phyloP scores from a whole-genome alignment of 345 rosid species.

The Capsella bursapastoris region DNA sequence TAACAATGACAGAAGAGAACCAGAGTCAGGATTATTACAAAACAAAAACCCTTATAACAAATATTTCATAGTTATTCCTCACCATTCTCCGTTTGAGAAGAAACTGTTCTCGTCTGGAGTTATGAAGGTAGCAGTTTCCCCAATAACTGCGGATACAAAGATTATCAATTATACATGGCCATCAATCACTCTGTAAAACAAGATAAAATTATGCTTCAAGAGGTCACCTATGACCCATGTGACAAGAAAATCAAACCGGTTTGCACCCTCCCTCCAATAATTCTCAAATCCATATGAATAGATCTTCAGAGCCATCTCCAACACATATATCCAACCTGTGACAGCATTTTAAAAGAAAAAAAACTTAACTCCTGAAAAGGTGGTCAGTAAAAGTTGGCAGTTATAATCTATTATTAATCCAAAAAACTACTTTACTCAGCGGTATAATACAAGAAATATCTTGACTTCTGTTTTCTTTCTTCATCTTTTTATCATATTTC shows the following conservation, averaged over 20 bases:
- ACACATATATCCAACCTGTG: slow-evolving; percentile 94
- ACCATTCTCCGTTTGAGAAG: slow-evolving; percentile 98
- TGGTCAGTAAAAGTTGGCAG: neutral
- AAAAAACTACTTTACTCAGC: neutral
- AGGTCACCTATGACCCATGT: slow-evolving; percentile 84
- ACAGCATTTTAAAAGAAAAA: slow-evolving; percentile 24
- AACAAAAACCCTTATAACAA: slow-evolving; percentile 2
- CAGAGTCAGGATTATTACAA: slow-evolving; percentile 11
- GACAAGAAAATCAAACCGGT: slow-evolving; percentile 89
- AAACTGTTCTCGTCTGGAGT: slow-evolving; percentile 66
- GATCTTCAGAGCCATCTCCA: slow-evolving; percentile 94
- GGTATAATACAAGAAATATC: neutral
- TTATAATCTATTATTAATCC: slow-evolving; percentile 1
- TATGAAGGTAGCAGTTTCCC: slow-evolving; percentile 87
- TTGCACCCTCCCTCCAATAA: slow-evolving; percentile 97
- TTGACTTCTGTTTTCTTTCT: slow-evolving; percentile 10
- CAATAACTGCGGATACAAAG: slow-evolving; percentile 70
- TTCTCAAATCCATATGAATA: slow-evolving; percentile 85
- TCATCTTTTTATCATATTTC: neutral
- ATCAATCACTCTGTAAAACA: slow-evolving; percentile 14
- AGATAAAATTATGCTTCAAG: slow-evolving; percentile 22
- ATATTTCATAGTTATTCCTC: slow-evolving; percentile 30
- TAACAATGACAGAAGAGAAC: slow-evolving; percentile 43
- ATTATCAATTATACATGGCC: slow-evolving; percentile 30
- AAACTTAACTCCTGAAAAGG: slow-evolving; percentile 25